These are phyloP conservation scores for Fusarium chaquense DNA, from an alignment of 2,329 filamentous ascomycete species.

Conservation along the genomic window DNA sequence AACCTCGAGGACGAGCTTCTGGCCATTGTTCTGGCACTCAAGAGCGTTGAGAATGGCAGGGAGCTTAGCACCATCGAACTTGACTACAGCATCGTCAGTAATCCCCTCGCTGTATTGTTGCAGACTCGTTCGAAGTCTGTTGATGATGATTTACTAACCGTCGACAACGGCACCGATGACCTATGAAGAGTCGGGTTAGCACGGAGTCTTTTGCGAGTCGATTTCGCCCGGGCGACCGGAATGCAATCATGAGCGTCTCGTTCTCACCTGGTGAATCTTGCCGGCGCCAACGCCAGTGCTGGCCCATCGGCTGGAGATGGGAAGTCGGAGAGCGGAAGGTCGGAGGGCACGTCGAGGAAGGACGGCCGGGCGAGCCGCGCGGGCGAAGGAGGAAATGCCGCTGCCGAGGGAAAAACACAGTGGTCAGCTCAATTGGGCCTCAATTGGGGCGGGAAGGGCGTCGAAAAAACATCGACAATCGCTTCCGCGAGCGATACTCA, in stretches of 20 bases:
- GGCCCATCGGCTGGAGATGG: slow-evolving; percentile 69
- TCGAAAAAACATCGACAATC: slow-evolving; percentile 46
- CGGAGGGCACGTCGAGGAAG: slow-evolving; percentile 68
- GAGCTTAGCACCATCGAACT: slow-evolving; percentile 94
- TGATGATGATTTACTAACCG: slow-evolving; percentile 71
- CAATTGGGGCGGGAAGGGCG: slow-evolving; percentile 57
- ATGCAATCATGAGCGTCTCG: slow-evolving; percentile 21
- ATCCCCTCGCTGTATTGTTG: not conserved
- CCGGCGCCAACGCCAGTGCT: slow-evolving; percentile 71
- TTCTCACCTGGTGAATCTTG: slow-evolving; percentile 76
- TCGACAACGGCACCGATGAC: slow-evolving; percentile 99
- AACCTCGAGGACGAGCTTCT: slow-evolving; percentile 97
- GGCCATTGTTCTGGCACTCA: slow-evolving; percentile 82
- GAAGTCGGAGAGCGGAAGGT: slow-evolving; percentile 67
- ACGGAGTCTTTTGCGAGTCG: slow-evolving; percentile 25
- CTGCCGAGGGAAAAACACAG: slow-evolving; percentile 57
- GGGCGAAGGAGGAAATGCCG: slow-evolving; percentile 74
- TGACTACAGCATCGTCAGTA: slow-evolving; percentile 72
- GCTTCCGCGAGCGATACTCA: slow-evolving; percentile 61
- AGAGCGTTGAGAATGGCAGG: slow-evolving; percentile 98
- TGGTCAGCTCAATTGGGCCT: slow-evolving; percentile 60
- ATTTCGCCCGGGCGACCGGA: slow-evolving; percentile 43
- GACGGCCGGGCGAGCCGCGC: slow-evolving; percentile 71
- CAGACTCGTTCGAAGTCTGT: slow-evolving; percentile 28
- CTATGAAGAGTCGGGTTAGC: slow-evolving; percentile 61